phyloP scores from a whole-genome alignment of 1,139 yeast species.

The Kodamaea alishanica region DNA sequence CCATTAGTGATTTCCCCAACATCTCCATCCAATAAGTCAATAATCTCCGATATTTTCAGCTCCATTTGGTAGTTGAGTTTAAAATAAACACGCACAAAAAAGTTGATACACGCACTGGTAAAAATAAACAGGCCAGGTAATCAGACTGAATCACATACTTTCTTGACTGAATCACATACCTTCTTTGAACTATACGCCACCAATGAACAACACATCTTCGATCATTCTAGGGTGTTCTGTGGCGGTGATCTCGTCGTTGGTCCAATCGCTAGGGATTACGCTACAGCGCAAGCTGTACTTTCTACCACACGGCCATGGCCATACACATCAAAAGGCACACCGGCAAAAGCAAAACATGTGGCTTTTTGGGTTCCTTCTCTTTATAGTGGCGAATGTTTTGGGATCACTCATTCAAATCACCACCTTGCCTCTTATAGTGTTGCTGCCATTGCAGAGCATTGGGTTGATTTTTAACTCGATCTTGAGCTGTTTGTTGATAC shows the following conservation, averaged over 20 bases:
- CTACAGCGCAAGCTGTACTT: conserved; percentile 79
- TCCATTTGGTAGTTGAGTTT: conserved; percentile 14
- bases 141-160: conserved; percentile 1
- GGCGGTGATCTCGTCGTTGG: conserved; percentile 74
- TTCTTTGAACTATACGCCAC: too few species aligned
- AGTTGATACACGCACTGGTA: neutral
- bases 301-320: conserved; percentile 22
- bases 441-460: conserved; percentile 82
- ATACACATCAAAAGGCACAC: conserved; percentile 20
- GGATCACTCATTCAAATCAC: conserved; percentile 85
- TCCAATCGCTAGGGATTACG: conserved; percentile 80
- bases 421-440: conserved; percentile 73
- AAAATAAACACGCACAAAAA: neutral
- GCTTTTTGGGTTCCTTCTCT: conserved; percentile 70
- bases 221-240: conserved; percentile 62
- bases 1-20: conserved; percentile 14
- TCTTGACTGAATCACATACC: too few species aligned
- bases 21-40: conserved; percentile 18
- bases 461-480: conserved; percentile 81
- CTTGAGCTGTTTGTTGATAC: conserved; percentile 63
- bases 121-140: neutral
- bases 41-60: conserved; percentile 13
- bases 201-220: conserved; percentile 11
- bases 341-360: conserved; percentile 55
- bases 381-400: conserved; percentile 68